Conservation (phyloP, 768 basidiomycete species). For the Boletus barrowsii region DNA sequence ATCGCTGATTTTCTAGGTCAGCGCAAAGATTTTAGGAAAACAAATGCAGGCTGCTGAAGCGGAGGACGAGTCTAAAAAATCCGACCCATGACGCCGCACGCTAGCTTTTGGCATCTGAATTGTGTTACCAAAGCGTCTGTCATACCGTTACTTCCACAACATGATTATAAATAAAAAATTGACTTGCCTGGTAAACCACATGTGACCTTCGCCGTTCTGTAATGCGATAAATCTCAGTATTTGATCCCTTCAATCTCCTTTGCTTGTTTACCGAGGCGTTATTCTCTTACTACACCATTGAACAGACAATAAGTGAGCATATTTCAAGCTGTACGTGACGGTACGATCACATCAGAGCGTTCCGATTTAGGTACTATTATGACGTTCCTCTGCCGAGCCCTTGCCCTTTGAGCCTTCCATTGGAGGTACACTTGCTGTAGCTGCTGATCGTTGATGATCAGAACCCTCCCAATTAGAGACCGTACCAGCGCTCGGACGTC, state of each 20-base stretch:
- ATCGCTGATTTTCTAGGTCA: slow-evolving; percentile 48
- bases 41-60: slow-evolving; percentile 40
- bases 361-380: slow-evolving; percentile 23
- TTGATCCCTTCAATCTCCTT: slow-evolving; percentile 29
- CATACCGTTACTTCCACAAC: slow-evolving; percentile 10
- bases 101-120: slow-evolving; percentile 1
- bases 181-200: slow-evolving; percentile 6
- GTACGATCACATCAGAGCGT: slow-evolving; percentile 11
- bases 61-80: slow-evolving; percentile 30
- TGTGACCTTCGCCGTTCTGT: slow-evolving; percentile 9
- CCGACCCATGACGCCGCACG: slow-evolving; percentile 24
- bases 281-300: slow-evolving; percentile 19
- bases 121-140: slow-evolving; percentile 12
- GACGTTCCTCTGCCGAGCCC: slow-evolving; percentile 17
- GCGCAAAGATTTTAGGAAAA: slow-evolving; percentile 75
- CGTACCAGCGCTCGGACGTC: slow-evolving; percentile 11
- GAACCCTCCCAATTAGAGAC: slow-evolving; percentile 14
- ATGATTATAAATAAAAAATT: slow-evolving; percentile 12
- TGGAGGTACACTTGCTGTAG: slow-evolving; percentile 8
- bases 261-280: slow-evolving; percentile 21
- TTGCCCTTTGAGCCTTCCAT: slow-evolving; percentile 26
- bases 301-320: slow-evolving; percentile 16
- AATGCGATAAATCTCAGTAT: slow-evolving; percentile 13
- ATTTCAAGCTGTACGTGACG: slow-evolving; percentile 21
- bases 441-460: slow-evolving; percentile 17